Base-by-base conservation (phyloP, 2,329 filamentous ascomycete genomes). In the Clarireedia sp. region DNA sequence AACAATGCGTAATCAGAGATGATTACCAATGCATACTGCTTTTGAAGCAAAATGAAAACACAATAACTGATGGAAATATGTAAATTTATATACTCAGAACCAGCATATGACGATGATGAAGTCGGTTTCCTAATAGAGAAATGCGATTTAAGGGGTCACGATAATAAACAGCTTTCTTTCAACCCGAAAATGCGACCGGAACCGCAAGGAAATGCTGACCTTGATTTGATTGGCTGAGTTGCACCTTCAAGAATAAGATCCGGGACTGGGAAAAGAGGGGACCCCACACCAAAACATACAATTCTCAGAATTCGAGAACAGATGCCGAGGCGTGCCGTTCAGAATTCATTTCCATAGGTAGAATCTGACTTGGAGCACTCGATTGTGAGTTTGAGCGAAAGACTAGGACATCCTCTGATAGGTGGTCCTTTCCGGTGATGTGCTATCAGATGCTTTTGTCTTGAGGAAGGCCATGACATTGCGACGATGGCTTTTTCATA, bases 121-220 rank as follows among this genome's bases (percentile, higher is more conserved):
- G 55, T 36, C 48, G 41, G 48, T 57, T 59, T 55, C 62, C 61
- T 8, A 60, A 62, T 54, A 58, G 57, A 57, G 60, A 21, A 63
- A 59, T 44, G 56, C 51, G 59, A 26, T 54, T 40, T 38, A 60
- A 43, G 26, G 17, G 37, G n/a, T 49, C 19, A 60, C 57, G 57
- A 61, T 60, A 63, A 61, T 58, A 33, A 49, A 52, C 40, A 24
- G 29, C 21, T 48, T 47, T 44, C 40, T 37, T 44, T 51, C 38
- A 43, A 16, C 26, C 19, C 8, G 26, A 23, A 41, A 19, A 41
- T 41, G n/a, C n/a, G 38, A 41, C 8, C 9, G 14, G 14, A 19
- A 9, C 16, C 19, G 19, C 2, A n/a, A 17, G 19, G 19, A 41
- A 41, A 41, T 41, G 17, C 16, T 12, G 9, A 17, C 17, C 19